Evolutionary conservation across 2,329 filamentous ascomycete genomes (phyloP), one percentile per base, ranked within the genome.

Genomic region (Trichoderma harzianum): DNA sequence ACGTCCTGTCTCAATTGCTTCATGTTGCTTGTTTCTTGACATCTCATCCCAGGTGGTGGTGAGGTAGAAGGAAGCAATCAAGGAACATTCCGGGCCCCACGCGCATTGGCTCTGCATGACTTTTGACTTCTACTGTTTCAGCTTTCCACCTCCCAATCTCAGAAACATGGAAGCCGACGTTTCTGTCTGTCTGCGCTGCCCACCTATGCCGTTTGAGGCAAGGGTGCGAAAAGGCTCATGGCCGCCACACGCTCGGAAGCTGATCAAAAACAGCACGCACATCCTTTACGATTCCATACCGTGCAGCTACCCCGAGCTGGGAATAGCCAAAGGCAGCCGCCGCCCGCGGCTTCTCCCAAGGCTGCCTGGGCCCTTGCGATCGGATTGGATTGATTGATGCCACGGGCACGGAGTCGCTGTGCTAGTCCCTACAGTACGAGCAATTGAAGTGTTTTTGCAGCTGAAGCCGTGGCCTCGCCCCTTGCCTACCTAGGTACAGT

Each of bases 101-200:
- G 28, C 65, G 36, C 36, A 32, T 60, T 60, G 36, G 65, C 65
- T 43, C 53, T 67, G 64, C 64, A 67, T 55, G 64, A 21, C 16
- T 43, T 39, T 57, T 24, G 36, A n/a, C 30, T 53, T 58, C 24
- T 14, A 58, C 64, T 57, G 64, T 67, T 67, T 67, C 64, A 67
- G 55, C 43, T 55, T 65, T 51, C 28, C 14, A 32, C 51, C 64
- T 43, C 30, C 30, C 64, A 67, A 58, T 67, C 64, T 57, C 34
- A 67, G 43, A 65, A 60, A 34, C 57, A 60, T 32, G 43, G 43
- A 43, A 24, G 34, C 11, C 14, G 12, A 58, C 55, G 32, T 30
- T 60, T 60, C 24, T 58, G 18, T 32, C 51, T 51, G 34, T 26
- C 30, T 26, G n/a, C 47, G 47, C n/a, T 58, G 64, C 32, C 32